Percentiles rank a stretch among this genome's conserved stretches.
These are phyloP conservation scores for Westerdykella ornata DNA, from an alignment of 2,329 filamentous ascomycete species.

Conservation along the genomic window DNA sequence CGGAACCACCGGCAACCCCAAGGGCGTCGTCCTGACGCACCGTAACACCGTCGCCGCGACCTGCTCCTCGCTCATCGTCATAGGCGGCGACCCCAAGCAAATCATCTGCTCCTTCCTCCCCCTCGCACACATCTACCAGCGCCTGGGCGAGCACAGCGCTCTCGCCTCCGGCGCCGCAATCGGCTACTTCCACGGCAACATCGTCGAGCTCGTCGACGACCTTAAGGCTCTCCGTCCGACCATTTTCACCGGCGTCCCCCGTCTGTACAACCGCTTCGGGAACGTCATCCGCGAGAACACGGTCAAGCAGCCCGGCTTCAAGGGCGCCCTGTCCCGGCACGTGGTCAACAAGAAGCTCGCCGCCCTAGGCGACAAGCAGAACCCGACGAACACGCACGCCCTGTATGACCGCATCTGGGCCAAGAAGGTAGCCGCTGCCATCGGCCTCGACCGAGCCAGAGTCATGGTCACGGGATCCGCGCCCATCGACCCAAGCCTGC, in stretches of 20 bases:
- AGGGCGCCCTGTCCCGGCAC: conserved; percentile 72
- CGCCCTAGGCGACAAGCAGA: conserved; percentile 62
- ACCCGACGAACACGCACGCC: conserved; percentile 71
- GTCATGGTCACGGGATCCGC: conserved; percentile 83
- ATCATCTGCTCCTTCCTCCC: conserved; percentile 81
- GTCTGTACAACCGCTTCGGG: conserved; percentile 86
- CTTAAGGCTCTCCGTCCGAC: conserved; percentile 80
- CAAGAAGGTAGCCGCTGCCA: conserved; percentile 73
- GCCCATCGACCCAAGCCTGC: conserved; percentile 79
- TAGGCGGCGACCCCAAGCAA: conserved; percentile 52
- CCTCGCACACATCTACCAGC: conserved; percentile 87
- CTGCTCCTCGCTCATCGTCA: conserved; percentile 52
- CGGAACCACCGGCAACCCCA: conserved; percentile 74
- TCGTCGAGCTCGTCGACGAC: conserved; percentile 80
- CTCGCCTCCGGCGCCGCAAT: conserved; percentile 67
- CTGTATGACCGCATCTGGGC: conserved; percentile 86
- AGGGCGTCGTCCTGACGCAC: conserved; percentile 80
- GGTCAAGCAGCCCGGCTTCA: conserved; percentile 69
- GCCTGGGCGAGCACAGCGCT: conserved; percentile 69
- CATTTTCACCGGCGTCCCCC: conserved; percentile 78
- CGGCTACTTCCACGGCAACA: conserved; percentile 92
- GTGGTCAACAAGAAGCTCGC: conserved; percentile 75
- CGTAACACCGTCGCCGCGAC: conserved; percentile 70
- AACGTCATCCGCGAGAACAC: conserved; percentile 74
- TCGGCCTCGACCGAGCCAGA: conserved; percentile 68